A percentile compares a stretch with the other conserved stretches of the same genome.
Conservation (phyloP, 441 rosid species). For the Erysimum cheiri region DNA sequence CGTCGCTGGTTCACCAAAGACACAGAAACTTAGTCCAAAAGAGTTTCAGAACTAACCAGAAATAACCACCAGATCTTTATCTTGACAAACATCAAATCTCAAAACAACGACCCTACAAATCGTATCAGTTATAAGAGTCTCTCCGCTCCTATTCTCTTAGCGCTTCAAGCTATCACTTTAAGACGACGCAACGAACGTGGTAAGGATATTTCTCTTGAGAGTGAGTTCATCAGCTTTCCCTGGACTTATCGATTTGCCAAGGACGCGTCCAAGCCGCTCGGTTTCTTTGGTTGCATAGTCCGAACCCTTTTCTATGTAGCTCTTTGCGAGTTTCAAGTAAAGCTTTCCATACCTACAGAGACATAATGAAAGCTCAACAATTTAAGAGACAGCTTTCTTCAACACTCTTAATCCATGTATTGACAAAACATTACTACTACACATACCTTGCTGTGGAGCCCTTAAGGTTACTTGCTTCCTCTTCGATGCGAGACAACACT, state of each 20-base stretch:
- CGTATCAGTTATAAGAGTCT: conserved; percentile 32
- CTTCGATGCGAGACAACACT: conserved; percentile 66
- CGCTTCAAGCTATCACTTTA: conserved; percentile 23
- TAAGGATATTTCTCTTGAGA: conserved; percentile 78
- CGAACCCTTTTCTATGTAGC: conserved; percentile 74
- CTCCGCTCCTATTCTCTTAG: conserved; percentile 24
- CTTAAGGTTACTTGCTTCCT: conserved; percentile 73
- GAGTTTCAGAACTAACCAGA: conserved; percentile 29
- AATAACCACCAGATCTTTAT: conserved; percentile 23
- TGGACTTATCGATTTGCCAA: conserved; percentile 88
- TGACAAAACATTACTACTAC: conserved; percentile 8
- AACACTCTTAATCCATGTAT: not conserved
- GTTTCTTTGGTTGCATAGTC: conserved; percentile 77
- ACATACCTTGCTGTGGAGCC: conserved; percentile 72
- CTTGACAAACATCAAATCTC: conserved; percentile 16
- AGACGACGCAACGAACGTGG: conserved; percentile 59
- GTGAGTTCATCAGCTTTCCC: conserved; percentile 88
- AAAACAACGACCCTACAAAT: conserved; percentile 33
- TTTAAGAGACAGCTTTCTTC: not conserved
- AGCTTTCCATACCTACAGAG: conserved; percentile 69
- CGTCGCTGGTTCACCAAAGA: conserved; percentile 12
- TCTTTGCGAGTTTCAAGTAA: conserved; percentile 78
- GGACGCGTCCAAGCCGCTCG: conserved; percentile 82
- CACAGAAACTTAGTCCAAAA: conserved; percentile 18
- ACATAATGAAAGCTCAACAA: conserved; percentile 15